Conservation (phyloP, 345 rosid species). For the Psidium guajava region DNA sequence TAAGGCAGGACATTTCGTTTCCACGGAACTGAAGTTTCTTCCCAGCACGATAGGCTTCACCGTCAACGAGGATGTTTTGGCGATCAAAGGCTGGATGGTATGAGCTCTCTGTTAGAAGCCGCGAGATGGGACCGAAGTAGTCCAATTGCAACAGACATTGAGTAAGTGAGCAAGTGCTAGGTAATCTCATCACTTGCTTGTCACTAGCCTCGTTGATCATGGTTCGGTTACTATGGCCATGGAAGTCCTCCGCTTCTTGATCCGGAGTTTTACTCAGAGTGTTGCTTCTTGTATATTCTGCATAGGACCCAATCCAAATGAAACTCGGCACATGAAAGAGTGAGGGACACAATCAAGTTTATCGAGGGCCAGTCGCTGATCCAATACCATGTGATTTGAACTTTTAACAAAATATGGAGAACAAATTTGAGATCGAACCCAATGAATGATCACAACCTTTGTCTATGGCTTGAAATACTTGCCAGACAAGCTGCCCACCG, state of each 20-base stretch:
- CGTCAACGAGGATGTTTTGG: constrained; percentile 1
- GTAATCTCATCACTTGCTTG: constrained; percentile 23
- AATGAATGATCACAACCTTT: too few species aligned
- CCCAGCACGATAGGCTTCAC: constrained; percentile 1
- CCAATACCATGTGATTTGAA: neutral
- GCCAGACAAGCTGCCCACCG: too few species aligned
- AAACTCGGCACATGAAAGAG: neutral
- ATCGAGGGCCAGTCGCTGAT: neutral
- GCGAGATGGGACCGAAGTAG: constrained; percentile 41
- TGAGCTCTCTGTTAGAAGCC: constrained; percentile 27
- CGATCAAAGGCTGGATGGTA: constrained; percentile 18
- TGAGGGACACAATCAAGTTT: neutral
- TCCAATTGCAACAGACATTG: constrained; percentile 42
- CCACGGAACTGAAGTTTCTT: constrained; percentile 6
- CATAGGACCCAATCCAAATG: constrained; percentile 93
- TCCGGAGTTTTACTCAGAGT: constrained; percentile 10
- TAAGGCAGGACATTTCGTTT: neutral
- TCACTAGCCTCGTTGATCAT: neutral
- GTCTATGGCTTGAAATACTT: too few species aligned
- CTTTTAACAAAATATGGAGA: too few species aligned
- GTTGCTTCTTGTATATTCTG: constrained; percentile 76
- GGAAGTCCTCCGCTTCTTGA: constrained; percentile 8
- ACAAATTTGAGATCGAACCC: neutral
- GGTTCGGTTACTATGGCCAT: neutral
- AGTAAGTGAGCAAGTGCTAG: constrained; percentile 40